Conservation (phyloP, 176 grass and related monocot species). For the Triticum turgidum region DNA sequence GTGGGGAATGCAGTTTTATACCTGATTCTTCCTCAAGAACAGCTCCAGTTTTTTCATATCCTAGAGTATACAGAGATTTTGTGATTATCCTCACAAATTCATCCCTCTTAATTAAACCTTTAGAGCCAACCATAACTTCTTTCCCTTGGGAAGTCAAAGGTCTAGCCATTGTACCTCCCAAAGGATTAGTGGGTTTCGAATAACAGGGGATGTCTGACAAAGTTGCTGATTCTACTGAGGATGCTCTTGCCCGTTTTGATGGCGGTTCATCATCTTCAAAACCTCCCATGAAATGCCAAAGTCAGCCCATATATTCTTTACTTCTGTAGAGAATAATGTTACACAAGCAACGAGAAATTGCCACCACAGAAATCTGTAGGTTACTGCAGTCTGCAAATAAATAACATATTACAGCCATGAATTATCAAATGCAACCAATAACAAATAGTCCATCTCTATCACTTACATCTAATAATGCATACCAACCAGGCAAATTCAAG, state of each 20-base stretch:
- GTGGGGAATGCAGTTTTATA: conserved; percentile 65
- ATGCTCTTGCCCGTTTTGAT: conserved; percentile 79
- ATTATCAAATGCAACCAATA: conserved; percentile 14
- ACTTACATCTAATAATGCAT: not conserved
- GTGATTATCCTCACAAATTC: conserved; percentile 96
- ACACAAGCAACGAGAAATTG: not conserved
- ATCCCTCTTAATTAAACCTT: conserved; percentile 82
- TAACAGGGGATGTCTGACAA: conserved; percentile 47
- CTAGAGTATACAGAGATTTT: conserved; percentile 82
- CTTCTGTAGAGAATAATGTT: conserved; percentile 29
- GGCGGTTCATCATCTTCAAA: conserved; percentile 89
- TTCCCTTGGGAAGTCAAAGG: conserved; percentile 79
- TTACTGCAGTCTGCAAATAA: conserved; percentile 51
- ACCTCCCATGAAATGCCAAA: conserved; percentile 92
- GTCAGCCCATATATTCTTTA: conserved; percentile 78
- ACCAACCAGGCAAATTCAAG: not conserved
- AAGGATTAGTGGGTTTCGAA: conserved; percentile 59
- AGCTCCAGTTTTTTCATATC: conserved; percentile 78
- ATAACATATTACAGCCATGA: not conserved
- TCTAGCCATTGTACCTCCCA: conserved; percentile 88
- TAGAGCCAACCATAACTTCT: conserved; percentile 76
- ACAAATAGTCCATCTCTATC: not conserved
- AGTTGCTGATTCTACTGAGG: conserved; percentile 58
- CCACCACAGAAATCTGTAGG: not conserved
- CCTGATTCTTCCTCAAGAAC: conserved; percentile 97